These are phyloP conservation scores for Pezicula neosporulosa DNA, from an alignment of 2,329 filamentous ascomycete species.

Conservation along the genomic window DNA sequence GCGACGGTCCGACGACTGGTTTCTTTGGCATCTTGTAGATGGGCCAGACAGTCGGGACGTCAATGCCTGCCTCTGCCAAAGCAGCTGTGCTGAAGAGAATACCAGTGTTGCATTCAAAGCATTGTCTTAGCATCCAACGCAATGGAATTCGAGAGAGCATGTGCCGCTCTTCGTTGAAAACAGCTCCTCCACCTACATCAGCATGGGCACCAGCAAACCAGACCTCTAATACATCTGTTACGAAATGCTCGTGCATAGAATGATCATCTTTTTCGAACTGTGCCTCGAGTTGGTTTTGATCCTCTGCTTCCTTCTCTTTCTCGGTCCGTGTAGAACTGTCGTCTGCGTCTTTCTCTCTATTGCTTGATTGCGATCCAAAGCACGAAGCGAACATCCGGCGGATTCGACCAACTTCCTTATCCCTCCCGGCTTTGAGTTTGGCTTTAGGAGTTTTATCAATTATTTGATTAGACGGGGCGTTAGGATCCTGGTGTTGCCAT, in stretches of 20 bases:
- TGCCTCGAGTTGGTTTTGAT: constrained; percentile 16
- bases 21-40: constrained; percentile 27
- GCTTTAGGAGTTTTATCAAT: constrained; percentile 1
- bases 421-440: constrained; percentile 2
- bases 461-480: background rate
- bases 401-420: background rate
- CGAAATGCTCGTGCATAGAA: constrained; percentile 9
- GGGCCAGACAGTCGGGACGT: constrained; percentile 38
- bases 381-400: constrained; percentile 6
- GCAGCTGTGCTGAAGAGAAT: constrained; percentile 37
- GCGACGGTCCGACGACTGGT: constrained; percentile 32
- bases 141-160: constrained; percentile 41
- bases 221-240: constrained; percentile 42
- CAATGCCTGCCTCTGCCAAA: constrained; percentile 37
- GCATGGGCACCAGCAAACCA: constrained; percentile 41
- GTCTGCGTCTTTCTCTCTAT: background rate
- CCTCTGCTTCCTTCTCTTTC: constrained; percentile 11
- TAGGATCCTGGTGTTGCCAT: constrained; percentile 29
- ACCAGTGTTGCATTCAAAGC: constrained; percentile 42
- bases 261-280: constrained; percentile 10
- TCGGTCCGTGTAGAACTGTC: background rate
- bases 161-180: constrained; percentile 36
- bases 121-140: constrained; percentile 44
- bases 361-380: constrained; percentile 2
- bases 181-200: constrained; percentile 42